These are phyloP conservation scores for Xerocomus brunneocitrinus DNA, from an alignment of 768 basidiomycete genomes.

Conservation along the genomic window DNA sequence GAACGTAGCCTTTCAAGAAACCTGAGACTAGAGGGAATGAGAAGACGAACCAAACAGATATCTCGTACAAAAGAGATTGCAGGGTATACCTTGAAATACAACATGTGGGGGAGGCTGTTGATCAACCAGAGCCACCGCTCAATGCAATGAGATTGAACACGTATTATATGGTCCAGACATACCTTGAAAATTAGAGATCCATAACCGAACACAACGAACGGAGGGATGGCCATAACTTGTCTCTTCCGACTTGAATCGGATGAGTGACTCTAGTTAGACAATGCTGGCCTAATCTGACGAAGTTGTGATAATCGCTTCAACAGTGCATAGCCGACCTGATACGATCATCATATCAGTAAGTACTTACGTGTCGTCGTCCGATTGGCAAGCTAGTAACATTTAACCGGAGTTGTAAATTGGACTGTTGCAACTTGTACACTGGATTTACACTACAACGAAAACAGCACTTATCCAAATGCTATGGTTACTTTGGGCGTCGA, in stretches of 20 bases:
- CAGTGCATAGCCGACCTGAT: neutral
- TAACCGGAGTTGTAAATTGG: neutral
- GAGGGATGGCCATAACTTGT: conserved; percentile 14
- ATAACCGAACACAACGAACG: conserved; percentile 85
- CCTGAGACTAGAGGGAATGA: conserved; percentile 52
- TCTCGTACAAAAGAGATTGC: neutral
- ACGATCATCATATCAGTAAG: neutral
- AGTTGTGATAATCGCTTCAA: neutral
- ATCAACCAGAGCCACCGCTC: neutral
- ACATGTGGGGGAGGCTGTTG: conserved; percentile 79
- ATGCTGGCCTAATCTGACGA: too few relatives aligned
- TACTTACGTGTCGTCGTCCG: neutral
- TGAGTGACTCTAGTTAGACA: too few relatives aligned
- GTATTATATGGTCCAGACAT: neutral
- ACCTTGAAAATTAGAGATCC: conserved; percentile 91
- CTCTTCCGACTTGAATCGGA: neutral
- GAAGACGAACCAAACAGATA: neutral
- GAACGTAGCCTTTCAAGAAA: conserved; percentile 85
- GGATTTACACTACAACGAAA: neutral
- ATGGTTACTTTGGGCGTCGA: neutral
- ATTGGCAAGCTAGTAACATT: neutral
- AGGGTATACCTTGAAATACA: conserved; percentile 50
- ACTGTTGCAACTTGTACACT: neutral
- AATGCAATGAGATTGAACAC: neutral
- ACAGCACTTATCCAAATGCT: neutral